These are phyloP conservation scores for Zasmidium citrigriseum DNA, from an alignment of 2,329 filamentous ascomycete genomes.

Conservation along the genomic window DNA sequence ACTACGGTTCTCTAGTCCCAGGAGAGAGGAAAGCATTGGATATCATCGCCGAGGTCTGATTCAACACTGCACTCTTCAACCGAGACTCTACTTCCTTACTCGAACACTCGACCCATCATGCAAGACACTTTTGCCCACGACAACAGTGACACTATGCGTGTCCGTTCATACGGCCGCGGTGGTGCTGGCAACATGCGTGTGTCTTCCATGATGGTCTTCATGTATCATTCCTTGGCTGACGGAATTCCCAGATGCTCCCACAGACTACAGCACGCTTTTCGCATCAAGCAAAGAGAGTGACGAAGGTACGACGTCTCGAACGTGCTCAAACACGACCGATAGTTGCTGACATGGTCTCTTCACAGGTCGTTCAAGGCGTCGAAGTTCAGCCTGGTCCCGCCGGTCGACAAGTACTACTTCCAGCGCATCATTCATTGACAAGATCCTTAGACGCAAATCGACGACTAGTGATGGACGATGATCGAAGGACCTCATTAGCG, in stretches of 20 bases:
- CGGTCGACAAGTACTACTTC: neutral
- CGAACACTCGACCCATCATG: no score
- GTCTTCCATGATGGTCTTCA: neutral
- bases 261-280: neutral
- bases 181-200: neutral
- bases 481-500: no score
- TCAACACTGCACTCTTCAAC: no score
- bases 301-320: neutral
- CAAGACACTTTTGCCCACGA: neutral
- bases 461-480: neutral
- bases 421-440: neutral
- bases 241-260: neutral
- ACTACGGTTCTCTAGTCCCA: no score
- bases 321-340: neutral
- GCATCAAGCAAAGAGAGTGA: neutral
- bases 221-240: neutral
- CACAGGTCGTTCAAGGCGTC: neutral
- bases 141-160: neutral
- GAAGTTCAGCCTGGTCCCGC: neutral
- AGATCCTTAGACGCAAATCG: neutral
- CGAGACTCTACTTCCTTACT: no score
- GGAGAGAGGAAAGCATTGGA: no score
- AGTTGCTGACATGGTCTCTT: no score
- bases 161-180: neutral
- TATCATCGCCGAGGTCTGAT: no score